These are phyloP conservation scores for Cladobotryum mycophilum DNA, from an alignment of 2,329 filamentous ascomycete genomes.

Conservation along the genomic window DNA sequence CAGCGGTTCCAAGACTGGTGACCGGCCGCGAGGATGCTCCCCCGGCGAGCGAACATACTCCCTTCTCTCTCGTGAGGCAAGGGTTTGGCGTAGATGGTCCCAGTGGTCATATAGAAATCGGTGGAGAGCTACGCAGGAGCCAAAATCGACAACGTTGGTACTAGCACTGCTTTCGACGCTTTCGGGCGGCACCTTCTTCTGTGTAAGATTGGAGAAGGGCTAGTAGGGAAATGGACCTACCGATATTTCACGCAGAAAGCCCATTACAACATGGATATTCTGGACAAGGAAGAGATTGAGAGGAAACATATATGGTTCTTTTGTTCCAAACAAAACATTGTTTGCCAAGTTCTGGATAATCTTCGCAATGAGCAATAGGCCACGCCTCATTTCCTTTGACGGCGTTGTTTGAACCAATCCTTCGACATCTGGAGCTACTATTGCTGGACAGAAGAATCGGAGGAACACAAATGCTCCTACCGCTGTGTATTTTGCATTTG, in stretches of 20 bases:
- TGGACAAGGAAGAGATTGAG: slow-evolving; percentile 62
- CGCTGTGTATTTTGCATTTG: slow-evolving; percentile 65
- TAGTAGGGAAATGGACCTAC: slow-evolving; percentile 33
- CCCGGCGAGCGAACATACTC: slow-evolving; percentile 50
- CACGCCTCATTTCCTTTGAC: slow-evolving; percentile 63
- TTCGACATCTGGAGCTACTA: slow-evolving; percentile 63
- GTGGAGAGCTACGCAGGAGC: slow-evolving; percentile 63
- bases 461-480: slow-evolving; percentile 67
- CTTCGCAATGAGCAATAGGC: slow-evolving; percentile 63
- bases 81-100: slow-evolving; percentile 61
- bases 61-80: slow-evolving; percentile 53
- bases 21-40: slow-evolving; percentile 45
- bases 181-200: slow-evolving; percentile 40
- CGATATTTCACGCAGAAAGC: slow-evolving; percentile 61
- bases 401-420: slow-evolving; percentile 55
- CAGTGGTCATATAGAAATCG: slow-evolving; percentile 66
- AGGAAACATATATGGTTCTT: slow-evolving; percentile 67
- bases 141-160: slow-evolving; percentile 58
- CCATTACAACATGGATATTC: slow-evolving; percentile 62
- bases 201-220: background rate
- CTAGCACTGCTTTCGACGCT: slow-evolving; percentile 33
- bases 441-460: slow-evolving; percentile 66
- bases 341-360: slow-evolving; percentile 67
- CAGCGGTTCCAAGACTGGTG: slow-evolving; percentile 54
- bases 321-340: slow-evolving; percentile 64